A percentile compares a stretch with the other conserved stretches of the same genome.
Conservation (phyloP, 1,284 basidiomycete species). For the Tetrapyrgos nigripes region DNA sequence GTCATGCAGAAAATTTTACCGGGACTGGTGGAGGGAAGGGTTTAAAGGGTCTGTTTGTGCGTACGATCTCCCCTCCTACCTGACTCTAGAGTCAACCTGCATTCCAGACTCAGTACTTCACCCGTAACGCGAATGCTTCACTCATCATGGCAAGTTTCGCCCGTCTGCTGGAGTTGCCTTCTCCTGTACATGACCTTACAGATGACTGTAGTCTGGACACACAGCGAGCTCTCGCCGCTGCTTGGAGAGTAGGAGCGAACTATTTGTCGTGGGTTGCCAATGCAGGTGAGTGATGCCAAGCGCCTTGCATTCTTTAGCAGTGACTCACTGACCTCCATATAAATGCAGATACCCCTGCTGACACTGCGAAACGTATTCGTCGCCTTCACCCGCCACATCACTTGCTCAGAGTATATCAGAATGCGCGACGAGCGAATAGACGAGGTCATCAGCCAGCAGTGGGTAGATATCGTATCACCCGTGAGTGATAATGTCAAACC, state of each 20-base stretch:
- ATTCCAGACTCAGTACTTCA: too few relatives aligned
- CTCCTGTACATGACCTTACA: not conserved
- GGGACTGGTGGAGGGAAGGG: too few relatives aligned
- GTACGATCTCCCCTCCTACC: too few relatives aligned
- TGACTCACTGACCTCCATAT: too few relatives aligned
- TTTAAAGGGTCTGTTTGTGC: too few relatives aligned
- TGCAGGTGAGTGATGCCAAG: not conserved
- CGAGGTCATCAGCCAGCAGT: not conserved
- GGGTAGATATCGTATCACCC: not conserved
- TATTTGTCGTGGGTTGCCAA: not conserved
- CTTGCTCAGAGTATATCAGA: not conserved
- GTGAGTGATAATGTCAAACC: not conserved
- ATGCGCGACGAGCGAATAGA: not conserved
- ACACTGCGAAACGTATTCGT: not conserved
- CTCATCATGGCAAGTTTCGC: not conserved
- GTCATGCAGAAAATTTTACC: too few relatives aligned
- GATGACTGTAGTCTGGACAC: not conserved
- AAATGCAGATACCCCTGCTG: not conserved
- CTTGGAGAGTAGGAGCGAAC: not conserved
- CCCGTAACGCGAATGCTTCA: not conserved
- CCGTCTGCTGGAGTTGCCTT: not conserved
- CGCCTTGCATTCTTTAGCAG: too few relatives aligned
- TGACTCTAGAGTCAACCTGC: too few relatives aligned
- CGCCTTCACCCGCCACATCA: not conserved
- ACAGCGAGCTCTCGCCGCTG: not conserved